A percentile compares a stretch with the other conserved stretches of the same genome.
Conservation (phyloP, 148 eudicot species). For the Chenopodium album region DNA sequence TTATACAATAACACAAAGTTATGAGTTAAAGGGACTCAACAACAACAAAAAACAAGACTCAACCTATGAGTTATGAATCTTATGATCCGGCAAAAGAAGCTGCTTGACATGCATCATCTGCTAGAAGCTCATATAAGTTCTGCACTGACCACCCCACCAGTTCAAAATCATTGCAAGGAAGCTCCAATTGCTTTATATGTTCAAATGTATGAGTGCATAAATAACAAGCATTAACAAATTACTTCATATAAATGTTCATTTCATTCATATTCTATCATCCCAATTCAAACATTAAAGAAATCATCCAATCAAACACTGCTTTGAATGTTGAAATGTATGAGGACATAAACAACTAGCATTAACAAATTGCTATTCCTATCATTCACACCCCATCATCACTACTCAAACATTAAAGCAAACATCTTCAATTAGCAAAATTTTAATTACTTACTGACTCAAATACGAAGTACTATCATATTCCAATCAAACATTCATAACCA, state of each 20-base stretch:
- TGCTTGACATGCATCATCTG: background rate
- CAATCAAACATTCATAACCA: background rate
- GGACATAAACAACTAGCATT: no score
- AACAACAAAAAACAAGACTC: background rate
- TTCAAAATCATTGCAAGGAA: background rate
- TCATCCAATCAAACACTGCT: no score
- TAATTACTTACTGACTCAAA: background rate
- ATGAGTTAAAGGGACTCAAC: background rate
- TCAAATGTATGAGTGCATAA: no score
- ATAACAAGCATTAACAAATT: no score
- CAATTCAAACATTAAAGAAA: no score
- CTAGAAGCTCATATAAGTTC: background rate
- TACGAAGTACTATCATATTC: background rate
- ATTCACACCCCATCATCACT: background rate
- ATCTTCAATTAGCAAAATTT: no score
- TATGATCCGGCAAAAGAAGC: background rate
- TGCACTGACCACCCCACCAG: background rate
- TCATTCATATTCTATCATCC: no score
- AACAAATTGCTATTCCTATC: background rate
- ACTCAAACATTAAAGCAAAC: no score
- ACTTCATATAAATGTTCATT: no score
- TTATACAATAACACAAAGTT: background rate
- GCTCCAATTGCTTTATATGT: background rate
- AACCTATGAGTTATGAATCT: background rate
- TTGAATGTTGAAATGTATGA: no score